These are phyloP conservation scores for Gonapodya prolifera DNA, from an alignment of 192 early-diverging fungal species.

Conservation along the genomic window DNA sequence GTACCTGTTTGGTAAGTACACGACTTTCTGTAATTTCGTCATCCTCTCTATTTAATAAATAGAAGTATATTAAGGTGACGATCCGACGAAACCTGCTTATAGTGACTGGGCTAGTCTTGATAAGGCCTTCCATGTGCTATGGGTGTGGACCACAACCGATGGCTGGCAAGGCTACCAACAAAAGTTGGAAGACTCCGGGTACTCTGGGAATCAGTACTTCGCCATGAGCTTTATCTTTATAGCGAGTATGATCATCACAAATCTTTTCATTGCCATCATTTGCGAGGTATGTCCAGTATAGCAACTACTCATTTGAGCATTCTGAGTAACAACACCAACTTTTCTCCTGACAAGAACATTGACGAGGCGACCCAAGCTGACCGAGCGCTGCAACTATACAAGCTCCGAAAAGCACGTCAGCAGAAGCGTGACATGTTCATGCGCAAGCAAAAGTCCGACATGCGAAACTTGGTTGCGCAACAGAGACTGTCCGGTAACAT, in stretches of 20 bases:
- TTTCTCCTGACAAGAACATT: conserved; percentile 17
- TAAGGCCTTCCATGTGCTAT: not conserved
- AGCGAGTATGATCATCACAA: conserved; percentile 34
- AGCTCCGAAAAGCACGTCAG: conserved; percentile 13
- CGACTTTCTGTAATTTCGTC: not conserved
- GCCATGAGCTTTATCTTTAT: conserved; percentile 28
- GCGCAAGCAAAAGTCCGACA: conserved; percentile 25
- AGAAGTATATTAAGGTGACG: too few relatives aligned
- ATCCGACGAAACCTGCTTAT: conserved; percentile 6
- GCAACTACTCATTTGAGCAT: not conserved
- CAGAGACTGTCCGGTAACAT: conserved; percentile 9
- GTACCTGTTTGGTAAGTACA: conserved; percentile 26
- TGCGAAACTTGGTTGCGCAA: conserved; percentile 24
- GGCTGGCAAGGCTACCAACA: conserved; percentile 30
- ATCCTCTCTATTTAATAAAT: not conserved
- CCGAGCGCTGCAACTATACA: conserved; percentile 9
- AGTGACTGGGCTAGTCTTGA: not conserved
- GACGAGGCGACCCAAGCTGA: conserved; percentile 30
- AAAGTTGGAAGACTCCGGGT: conserved; percentile 16
- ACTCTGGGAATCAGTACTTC: conserved; percentile 16
- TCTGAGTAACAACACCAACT: not conserved
- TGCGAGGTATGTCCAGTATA: conserved; percentile 15
- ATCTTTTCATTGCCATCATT: conserved; percentile 37
- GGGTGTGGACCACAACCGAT: conserved; percentile 6
- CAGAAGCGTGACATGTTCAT: conserved; percentile 30